phyloP scores from a whole-genome alignment of 2,329 filamentous ascomycete genomes.

The Verruconis gallopava region DNA sequence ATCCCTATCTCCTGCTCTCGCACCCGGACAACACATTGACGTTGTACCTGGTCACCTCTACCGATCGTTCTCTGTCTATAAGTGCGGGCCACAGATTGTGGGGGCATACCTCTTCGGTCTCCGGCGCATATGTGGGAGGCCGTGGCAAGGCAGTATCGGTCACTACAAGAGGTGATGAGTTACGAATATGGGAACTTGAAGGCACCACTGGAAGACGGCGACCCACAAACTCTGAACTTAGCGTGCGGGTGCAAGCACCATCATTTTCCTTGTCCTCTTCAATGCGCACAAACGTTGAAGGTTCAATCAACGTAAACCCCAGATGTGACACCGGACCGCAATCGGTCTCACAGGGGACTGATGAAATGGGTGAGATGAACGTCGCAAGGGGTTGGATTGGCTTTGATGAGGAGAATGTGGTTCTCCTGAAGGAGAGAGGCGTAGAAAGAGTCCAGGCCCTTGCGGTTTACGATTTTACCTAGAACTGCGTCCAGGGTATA shows the following conservation, averaged over 20 bases:
- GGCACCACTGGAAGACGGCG: conserved; percentile 36
- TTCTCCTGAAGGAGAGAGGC: conserved; percentile 61
- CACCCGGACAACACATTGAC: conserved; percentile 81
- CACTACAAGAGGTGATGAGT: conserved; percentile 55
- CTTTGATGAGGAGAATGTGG: conserved; percentile 87
- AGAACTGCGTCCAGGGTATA: no score
- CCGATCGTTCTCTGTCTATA: conserved; percentile 49
- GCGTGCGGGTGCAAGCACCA: conserved; percentile 38
- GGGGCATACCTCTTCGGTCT: conserved; percentile 85
- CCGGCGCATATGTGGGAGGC: conserved; percentile 70
- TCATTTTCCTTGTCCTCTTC: conserved; percentile 1
- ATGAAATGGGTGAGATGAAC: conserved; percentile 21
- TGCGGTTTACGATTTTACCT: conserved; percentile 80
- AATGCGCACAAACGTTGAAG: background rate
- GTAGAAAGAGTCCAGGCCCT: conserved; percentile 56
- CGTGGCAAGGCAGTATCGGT: conserved; percentile 85
- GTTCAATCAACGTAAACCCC: background rate
- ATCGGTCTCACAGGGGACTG: background rate
- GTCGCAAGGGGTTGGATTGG: conserved; percentile 55
- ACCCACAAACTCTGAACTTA: conserved; percentile 31
- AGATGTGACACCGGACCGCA: background rate
- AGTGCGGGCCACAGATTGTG: conserved; percentile 65
- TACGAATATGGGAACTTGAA: conserved; percentile 80
- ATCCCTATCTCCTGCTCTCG: conserved; percentile 75
- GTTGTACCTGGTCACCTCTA: conserved; percentile 69